Base-by-base conservation (phyloP, 768 basidiomycete species). In the Russula earlei region DNA sequence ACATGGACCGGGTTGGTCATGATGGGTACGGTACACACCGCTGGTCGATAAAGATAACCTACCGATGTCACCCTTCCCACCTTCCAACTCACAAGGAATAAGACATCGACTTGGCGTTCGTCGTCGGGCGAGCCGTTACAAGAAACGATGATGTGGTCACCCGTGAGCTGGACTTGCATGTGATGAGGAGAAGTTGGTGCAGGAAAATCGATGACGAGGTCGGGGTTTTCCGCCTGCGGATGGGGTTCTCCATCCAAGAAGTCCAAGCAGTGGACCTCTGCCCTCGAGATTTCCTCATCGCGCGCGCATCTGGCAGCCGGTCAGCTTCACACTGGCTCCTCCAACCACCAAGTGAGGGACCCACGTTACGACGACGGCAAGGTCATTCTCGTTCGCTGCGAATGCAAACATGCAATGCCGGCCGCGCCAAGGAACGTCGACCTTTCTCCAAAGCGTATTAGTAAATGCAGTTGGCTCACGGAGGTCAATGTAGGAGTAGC, bases 81-180 rank as follows among this genome's bases (percentile, higher is more conserved):
- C 52, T 54, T 49, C 52, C 46, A 53, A 17, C 6, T 38, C 17
- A 58, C 33, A 14, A 58, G 52, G 46, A 58, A 37, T 24, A 46
- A 10, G 17, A 58, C 33, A 27, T 44, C 31, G 34, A 38, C 22
- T 22, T 54, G 46, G 34, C 5, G 24, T 10, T 43, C 51, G 27
- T 43, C 46, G 11, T 20, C 14, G 34, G 51, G 36, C 34, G 17
- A 53, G n/a, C 46, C 51, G 37, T 53, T 53, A 5, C 51, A 58
- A 14, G 56, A 38, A 27, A 58, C 5, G 9, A 53, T 3, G n/a
- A 44, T 29, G 4, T 53, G 34, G 40, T 53, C 46, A 15, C 52
- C 46, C 24, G 25, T 48, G 29, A 53, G 42, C 14, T 58, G 51
- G 7, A 49, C 19, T 17, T 47, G 41, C 4, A 58, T 42, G 25